A percentile compares a stretch with the other conserved stretches of the same genome.
Conservation (phyloP, 257 asterid genomes). For the Solanum pimpinellifolium region DNA sequence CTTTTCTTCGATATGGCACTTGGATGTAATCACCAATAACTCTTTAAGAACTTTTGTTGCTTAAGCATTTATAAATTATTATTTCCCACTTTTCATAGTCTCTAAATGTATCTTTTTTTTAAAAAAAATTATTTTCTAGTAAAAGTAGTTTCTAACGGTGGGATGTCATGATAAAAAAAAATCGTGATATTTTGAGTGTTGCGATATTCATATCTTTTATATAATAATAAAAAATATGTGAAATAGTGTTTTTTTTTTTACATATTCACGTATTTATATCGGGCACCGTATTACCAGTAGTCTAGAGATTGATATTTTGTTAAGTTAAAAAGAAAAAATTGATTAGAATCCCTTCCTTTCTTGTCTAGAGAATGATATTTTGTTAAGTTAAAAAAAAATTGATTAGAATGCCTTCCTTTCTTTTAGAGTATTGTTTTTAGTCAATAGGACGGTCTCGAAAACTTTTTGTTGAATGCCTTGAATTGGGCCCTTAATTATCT, state of each 20-base stretch:
- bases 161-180: conserved; percentile 46
- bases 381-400: neutral
- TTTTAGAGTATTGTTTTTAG: neutral
- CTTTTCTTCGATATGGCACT: neutral
- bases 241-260: neutral
- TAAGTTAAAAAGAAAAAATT: neutral
- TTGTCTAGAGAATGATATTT: neutral
- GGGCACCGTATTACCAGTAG: neutral
- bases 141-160: too few relatives aligned
- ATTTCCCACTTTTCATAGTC: neutral
- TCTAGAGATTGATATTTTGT: neutral
- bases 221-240: conserved; percentile 22
- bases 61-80: neutral
- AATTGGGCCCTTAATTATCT: too few relatives aligned
- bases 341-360: neutral
- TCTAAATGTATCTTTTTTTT: neutral
- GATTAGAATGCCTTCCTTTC: neutral
- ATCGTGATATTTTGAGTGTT: conserved; percentile 63
- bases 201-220: conserved; percentile 41
- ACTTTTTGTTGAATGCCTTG: too few relatives aligned
- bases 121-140: too few relatives aligned
- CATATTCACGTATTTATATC: neutral
- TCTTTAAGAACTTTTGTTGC: neutral
- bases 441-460: neutral
- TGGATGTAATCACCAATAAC: neutral